Percentiles rank a stretch among this genome's conserved stretches.
These are phyloP conservation scores for Solanum sejunctum DNA, from an alignment of 257 asterid species.

Conservation along the genomic window DNA sequence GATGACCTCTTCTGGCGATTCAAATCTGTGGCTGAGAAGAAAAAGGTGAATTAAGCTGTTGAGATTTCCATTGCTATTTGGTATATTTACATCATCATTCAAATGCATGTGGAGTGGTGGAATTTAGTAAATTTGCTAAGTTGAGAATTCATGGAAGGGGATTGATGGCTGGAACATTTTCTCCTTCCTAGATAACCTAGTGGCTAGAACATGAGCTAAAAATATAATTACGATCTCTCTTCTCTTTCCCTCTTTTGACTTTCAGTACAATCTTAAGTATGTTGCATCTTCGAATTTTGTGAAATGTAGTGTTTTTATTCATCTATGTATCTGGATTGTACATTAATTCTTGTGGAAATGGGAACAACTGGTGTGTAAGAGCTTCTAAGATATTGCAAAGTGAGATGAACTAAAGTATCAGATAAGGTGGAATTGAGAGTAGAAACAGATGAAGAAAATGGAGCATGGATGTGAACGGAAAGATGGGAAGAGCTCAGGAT, in stretches of 20 bases:
- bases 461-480: background rate
- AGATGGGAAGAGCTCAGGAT: background rate
- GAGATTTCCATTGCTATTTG: background rate
- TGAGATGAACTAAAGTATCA: background rate
- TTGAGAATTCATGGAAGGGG: background rate
- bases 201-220: background rate
- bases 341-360: background rate
- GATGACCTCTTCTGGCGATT: constrained; percentile 88
- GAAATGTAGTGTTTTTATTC: background rate
- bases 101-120: background rate
- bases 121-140: background rate
- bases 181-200: background rate
- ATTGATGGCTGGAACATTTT: background rate
- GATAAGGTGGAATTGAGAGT: background rate
- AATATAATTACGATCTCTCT: background rate
- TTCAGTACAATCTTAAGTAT: background rate
- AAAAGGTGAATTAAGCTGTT: constrained; percentile 46
- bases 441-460: background rate
- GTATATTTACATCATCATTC: background rate
- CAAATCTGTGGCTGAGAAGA: constrained; percentile 84
- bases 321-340: background rate
- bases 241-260: background rate
- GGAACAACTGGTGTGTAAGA: background rate
- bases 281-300: background rate
- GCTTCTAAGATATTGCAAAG: background rate